Evolutionary conservation across 1,284 basidiomycete genomes (phyloP), one percentile per base, ranked within the genome.

Genomic region (Malassezia dermatis): DNA sequence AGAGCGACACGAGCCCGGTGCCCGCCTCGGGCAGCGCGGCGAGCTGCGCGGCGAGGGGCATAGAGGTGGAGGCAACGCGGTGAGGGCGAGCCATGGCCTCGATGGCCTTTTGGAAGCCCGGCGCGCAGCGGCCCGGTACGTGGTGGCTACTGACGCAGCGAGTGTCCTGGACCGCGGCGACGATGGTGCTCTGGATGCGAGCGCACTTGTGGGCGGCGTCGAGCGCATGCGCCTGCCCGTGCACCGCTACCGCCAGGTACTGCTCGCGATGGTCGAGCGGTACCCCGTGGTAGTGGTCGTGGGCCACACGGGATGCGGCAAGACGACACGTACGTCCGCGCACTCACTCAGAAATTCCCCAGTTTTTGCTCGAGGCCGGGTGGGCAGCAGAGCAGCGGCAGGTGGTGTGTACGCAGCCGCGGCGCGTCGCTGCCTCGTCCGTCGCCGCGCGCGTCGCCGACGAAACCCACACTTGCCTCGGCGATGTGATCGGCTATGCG

Each of bases 311-410:
- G 70, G 67, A 12, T 51, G 59, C 24, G 70, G 68, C 4, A 73
- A 69, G 49, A 68, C 68, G 21, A 71, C 66, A 34, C 65, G 63
- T 62, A 50, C 45, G 59, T 59, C 30, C 15, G 3, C 8, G 23
- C 15, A 10, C 17, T 24, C 35, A 50, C 23, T 28, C 67, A 89
- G 89, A 96, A 75, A 80, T 99, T 49, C 93, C 94, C 0, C 93
- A 95, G 73, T 95, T 88, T 76, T 81, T 98, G 4, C 79, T 86
- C 60, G 88, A 96, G 78, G 83, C 86, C 8, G 90, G 75, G 3
- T 77, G 75, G 75, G 66, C 75, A 34, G 48, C 56, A 24, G 27
- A 53, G n/a, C 65, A 61, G 11, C 61, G 60, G 41, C 57, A 59
- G 21, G 73, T 77, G 40, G 76, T 65, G 0, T 61, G 70, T 51